These are phyloP conservation scores for Phyllosticta capitalensis DNA, from an alignment of 2,329 filamentous ascomycete genomes.

Conservation along the genomic window DNA sequence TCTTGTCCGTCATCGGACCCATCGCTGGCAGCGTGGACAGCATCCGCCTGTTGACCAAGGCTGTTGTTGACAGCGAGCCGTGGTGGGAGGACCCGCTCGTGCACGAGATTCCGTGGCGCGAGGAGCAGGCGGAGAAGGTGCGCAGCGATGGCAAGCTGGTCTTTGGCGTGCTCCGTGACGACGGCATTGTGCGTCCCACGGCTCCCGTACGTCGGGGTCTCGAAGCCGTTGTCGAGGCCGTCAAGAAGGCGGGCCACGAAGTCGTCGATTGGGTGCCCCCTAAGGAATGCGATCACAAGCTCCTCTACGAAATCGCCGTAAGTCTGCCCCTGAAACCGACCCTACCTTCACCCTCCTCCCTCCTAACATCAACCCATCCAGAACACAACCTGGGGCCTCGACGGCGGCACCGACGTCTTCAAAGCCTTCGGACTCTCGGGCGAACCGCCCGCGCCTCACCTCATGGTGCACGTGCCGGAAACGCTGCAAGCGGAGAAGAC, in stretches of 20 bases:
- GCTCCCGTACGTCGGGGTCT: conserved; percentile 21
- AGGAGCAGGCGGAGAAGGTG: conserved; percentile 33
- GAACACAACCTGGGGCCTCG: neutral
- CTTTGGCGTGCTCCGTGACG: conserved; percentile 17
- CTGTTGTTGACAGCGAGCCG: conserved; percentile 48
- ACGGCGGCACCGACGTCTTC: neutral
- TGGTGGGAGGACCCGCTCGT: conserved; percentile 60
- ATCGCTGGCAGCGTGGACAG: conserved; percentile 47
- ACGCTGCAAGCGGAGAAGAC: conserved; percentile 8
- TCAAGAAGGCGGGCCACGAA: conserved; percentile 22
- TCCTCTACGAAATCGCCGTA: conserved; percentile 1
- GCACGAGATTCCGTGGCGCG: conserved; percentile 54
- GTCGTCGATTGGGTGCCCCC: conserved; percentile 14
- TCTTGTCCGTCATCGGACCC: conserved; percentile 55
- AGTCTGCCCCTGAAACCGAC: neutral
- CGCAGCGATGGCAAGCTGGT: conserved; percentile 43
- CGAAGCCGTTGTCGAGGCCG: conserved; percentile 17
- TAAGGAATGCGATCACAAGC: neutral
- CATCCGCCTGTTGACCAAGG: conserved; percentile 46
- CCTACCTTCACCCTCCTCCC: neutral
- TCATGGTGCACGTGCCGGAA: conserved; percentile 10
- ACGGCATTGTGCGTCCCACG: conserved; percentile 1
- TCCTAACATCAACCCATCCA: neutral
- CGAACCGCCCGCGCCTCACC: conserved; percentile 22
- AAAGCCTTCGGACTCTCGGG: conserved; percentile 17